Percentiles rank a stretch among this genome's conserved stretches.
phyloP scores from a whole-genome alignment of 352 stramenopile genomes.

The Peronospora farinosa region DNA sequence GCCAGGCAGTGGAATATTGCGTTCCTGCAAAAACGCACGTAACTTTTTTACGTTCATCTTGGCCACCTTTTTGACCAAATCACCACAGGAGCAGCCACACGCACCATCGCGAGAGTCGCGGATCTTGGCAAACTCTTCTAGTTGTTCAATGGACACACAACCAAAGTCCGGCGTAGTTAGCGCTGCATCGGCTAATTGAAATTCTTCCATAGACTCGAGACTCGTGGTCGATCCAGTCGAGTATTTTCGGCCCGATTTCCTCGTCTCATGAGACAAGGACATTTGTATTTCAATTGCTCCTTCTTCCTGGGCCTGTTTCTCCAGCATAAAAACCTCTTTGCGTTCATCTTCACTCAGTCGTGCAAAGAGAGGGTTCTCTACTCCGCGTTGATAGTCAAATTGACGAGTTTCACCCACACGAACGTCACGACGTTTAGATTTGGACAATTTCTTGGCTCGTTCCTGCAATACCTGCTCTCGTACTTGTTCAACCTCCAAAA shows the following conservation, averaged over 20 bases:
- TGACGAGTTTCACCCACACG: constrained; percentile 67
- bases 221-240: constrained; percentile 25
- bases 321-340: constrained; percentile 55
- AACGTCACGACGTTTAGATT: constrained; percentile 47
- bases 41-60: constrained; percentile 86
- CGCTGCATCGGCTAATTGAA: constrained; percentile 20
- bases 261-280: constrained; percentile 21
- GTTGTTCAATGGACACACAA: constrained; percentile 72
- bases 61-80: constrained; percentile 73
- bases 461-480: constrained; percentile 44
- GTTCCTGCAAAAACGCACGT: constrained; percentile 53
- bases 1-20: constrained; percentile 39
- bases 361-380: constrained; percentile 72
- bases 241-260: constrained; percentile 30
- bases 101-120: constrained; percentile 67
- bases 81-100: constrained; percentile 77
- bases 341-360: constrained; percentile 64
- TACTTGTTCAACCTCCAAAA: constrained; percentile 59
- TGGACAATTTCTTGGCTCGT: constrained; percentile 55
- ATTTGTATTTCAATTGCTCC: constrained; percentile 24
- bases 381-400: constrained; percentile 72
- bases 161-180: constrained; percentile 57
- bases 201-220: constrained; percentile 13
- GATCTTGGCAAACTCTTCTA: constrained; percentile 79
- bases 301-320: constrained; percentile 24